A percentile compares a stretch with the other conserved stretches of the same genome.
Conservation (phyloP, 1,284 basidiomycete genomes). For the Puccinia polysora region DNA sequence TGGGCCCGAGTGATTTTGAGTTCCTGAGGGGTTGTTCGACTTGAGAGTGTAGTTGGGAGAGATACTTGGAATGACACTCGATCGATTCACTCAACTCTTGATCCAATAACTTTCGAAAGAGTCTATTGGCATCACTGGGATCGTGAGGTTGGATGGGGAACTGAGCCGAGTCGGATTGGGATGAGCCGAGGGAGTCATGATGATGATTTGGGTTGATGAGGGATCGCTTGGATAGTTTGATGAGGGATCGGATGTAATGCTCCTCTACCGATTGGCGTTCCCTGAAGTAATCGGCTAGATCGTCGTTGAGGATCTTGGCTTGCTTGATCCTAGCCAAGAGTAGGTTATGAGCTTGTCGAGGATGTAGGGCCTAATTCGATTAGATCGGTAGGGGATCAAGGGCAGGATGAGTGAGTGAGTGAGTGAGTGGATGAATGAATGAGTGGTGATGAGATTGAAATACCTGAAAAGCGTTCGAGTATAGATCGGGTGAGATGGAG, state of each 20-base stretch:
- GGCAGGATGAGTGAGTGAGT: no score
- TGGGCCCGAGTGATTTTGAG: neutral
- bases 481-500: neutral
- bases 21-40: conserved; percentile 11
- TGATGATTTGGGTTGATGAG: neutral
- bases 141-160: neutral
- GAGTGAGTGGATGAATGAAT: no score
- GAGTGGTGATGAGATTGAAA: neutral
- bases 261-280: conserved; percentile 57
- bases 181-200: neutral
- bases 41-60: neutral
- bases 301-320: conserved; percentile 52
- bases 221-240: conserved; percentile 53
- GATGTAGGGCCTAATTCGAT: conserved; percentile 9
- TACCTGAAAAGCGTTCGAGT: neutral
- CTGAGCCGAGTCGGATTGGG: neutral
- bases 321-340: conserved; percentile 47
- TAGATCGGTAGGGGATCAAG: no score
- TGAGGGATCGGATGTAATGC: conserved; percentile 56
- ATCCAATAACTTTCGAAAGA: neutral
- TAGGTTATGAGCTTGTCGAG: conserved; percentile 18
- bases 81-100: conserved; percentile 11
- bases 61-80: conserved; percentile 5
- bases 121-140: neutral
- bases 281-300: conserved; percentile 56